A percentile compares a stretch with the other conserved stretches of the same genome.
Conservation (phyloP, 1,284 basidiomycete species). For the Ceratobasidium sp. region DNA sequence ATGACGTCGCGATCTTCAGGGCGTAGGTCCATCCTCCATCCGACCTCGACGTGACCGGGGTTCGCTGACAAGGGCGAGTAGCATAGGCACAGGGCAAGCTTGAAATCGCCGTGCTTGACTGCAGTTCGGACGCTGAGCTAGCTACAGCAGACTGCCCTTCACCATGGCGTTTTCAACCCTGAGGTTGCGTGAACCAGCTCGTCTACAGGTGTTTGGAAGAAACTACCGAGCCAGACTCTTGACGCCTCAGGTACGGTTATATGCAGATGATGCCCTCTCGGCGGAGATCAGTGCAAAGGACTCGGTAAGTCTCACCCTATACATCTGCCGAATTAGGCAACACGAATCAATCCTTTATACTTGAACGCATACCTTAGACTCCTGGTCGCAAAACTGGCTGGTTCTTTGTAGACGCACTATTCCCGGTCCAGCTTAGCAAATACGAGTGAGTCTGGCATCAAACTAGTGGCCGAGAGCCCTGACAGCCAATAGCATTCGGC, state of each 20-base stretch:
- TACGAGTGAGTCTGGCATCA: constrained; percentile 24
- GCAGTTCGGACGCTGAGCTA: no score
- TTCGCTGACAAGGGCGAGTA: no score
- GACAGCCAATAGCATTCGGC: not conserved
- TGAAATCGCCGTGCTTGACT: no score
- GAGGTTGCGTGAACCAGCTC: constrained; percentile 12
- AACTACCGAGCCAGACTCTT: constrained; percentile 20
- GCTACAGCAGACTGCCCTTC: not conserved
- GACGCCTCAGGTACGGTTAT: not conserved
- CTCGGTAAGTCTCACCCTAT: constrained; percentile 10
- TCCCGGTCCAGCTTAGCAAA: constrained; percentile 22
- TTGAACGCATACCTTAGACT: constrained; percentile 1
- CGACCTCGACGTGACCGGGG: not conserved
- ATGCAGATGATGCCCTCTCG: constrained; percentile 25
- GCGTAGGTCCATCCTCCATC: not conserved
- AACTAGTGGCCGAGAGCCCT: not conserved
- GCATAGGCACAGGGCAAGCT: no score
- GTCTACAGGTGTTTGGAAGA: constrained; percentile 22
- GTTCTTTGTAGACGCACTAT: constrained; percentile 30
- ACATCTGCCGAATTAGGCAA: not conserved
- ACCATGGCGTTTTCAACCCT: constrained; percentile 18
- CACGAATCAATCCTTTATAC: not conserved
- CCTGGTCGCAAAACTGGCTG: constrained; percentile 25
- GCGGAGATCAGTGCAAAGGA: constrained; percentile 31
- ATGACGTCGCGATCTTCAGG: not conserved